Base-by-base conservation (phyloP, 2,329 filamentous ascomycete species). In the Monilinia fructigena region DNA sequence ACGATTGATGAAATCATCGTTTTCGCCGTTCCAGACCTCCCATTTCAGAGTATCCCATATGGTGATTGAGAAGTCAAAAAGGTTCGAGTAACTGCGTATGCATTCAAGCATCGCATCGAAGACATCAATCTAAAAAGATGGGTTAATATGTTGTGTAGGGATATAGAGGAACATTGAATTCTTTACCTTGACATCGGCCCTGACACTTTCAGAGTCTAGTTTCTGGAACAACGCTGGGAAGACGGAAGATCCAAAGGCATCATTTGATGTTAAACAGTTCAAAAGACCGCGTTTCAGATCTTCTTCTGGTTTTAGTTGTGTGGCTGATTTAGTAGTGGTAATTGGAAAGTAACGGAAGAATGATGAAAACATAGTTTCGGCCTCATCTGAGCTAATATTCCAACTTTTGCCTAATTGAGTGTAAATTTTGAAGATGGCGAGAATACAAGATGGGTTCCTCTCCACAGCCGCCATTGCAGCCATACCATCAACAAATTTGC, bases 41-140 rank as follows among this genome's bases (percentile, higher is more conserved):
- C 73, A 76, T 63, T 77, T 77, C 20, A 77, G 52, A 2, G 70
- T 66, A 63, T 75, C 72, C 75, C 75, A 77, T 26, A 77, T 67
- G 55, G 74, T 73, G 5, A 58, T 35, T 20, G 70, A 70, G 56
- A 74, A 76, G 6, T 56, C 64, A 6, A 54, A 56, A 12, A 72
- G 45, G 23, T 56, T 48, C n/a, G 69, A 68, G 55, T 74, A 76
- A 23, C 52, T 61, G 11, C 47, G 48, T 14, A 72, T 65, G 60
- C 72, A 72, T 28, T 63, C 55, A 38, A 67, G 61, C 35, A 72
- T 67, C n/a, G 72, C 70, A 16, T 65, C 40, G 14, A 75, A 68
- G 14, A 74, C 68, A 61, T 75, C 72, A n/a, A 68, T 71, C 74
- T 76, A 63, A 65, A 42, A 42, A 5, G 12, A 16, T 18, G 35